phyloP scores from a whole-genome alignment of 768 basidiomycete species.

The Kwoniella sp. region DNA sequence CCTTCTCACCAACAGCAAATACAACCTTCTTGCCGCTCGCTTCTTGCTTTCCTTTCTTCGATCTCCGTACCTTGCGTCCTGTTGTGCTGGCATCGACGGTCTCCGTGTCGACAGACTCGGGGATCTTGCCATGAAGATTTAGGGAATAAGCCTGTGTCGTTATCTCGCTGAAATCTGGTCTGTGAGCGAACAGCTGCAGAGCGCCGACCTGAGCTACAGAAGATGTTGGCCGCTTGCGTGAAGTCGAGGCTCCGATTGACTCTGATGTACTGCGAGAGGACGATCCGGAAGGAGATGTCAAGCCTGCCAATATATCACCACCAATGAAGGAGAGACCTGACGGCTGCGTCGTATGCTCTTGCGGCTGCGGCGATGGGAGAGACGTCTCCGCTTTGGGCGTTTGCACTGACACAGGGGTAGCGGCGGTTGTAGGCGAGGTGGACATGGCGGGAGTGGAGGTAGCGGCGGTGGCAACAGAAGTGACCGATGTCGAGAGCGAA shows the following conservation, averaged over 20 bases:
- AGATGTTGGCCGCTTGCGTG: not conserved
- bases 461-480: conserved; percentile 6
- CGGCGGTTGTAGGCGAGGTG: conserved; percentile 16
- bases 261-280: conserved; percentile 14
- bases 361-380: not conserved
- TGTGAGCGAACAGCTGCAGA: conserved; percentile 6
- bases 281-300: conserved; percentile 24
- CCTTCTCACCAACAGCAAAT: conserved; percentile 14
- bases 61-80: conserved; percentile 12
- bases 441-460: conserved; percentile 17
- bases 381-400: conserved; percentile 17
- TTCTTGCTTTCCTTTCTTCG: conserved; percentile 28
- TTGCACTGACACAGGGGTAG: conserved; percentile 22
- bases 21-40: conserved; percentile 22
- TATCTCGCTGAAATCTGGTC: conserved; percentile 9
- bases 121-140: not conserved
- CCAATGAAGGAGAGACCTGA: conserved; percentile 27
- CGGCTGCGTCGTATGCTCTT: not conserved
- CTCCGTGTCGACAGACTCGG: conserved; percentile 13
- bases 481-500: not conserved
- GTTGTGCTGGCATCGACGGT: not conserved
- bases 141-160: conserved; percentile 22
- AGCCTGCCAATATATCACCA: conserved; percentile 33
- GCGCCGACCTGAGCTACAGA: conserved; percentile 3
- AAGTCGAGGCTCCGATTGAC: not conserved